A percentile compares a stretch with the other conserved stretches of the same genome.
phyloP scores from a whole-genome alignment of 106 monocot species.

The Phalaenopsis equestris region DNA sequence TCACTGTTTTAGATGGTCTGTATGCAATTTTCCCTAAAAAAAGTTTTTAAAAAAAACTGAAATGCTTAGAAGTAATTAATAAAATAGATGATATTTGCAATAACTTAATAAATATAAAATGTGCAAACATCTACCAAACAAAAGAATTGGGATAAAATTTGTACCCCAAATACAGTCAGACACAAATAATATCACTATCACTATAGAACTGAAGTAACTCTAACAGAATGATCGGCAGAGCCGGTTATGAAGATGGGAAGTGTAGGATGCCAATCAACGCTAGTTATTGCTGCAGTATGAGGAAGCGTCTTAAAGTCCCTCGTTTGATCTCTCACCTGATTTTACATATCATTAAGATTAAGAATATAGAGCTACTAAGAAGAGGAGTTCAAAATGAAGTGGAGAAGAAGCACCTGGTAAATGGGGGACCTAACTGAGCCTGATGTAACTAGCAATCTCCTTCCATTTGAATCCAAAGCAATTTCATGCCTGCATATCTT shows the following conservation, averaged over 20 bases:
- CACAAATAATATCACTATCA: background rate
- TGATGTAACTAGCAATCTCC: slow-evolving; percentile 74
- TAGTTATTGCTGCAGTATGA: slow-evolving; percentile 73
- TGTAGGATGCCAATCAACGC: slow-evolving; percentile 98
- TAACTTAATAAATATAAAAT: background rate
- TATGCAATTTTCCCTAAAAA: no score
- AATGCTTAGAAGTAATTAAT: background rate
- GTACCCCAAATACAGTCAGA: background rate
- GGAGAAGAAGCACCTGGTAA: slow-evolving; percentile 54
- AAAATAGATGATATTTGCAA: background rate
- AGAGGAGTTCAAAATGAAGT: background rate
- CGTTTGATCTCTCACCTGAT: slow-evolving; percentile 72
- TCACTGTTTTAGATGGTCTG: no score
- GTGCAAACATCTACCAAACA: background rate
- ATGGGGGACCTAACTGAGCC: slow-evolving; percentile 88
- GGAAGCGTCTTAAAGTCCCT: slow-evolving; percentile 62
- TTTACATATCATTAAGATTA: background rate
- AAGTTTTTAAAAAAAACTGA: no score
- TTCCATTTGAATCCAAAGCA: slow-evolving; percentile 75
- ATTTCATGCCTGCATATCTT: slow-evolving; percentile 80
- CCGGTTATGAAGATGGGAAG: slow-evolving; percentile 80
- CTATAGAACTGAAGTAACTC: slow-evolving; percentile 52
- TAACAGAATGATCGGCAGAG: slow-evolving; percentile 87
- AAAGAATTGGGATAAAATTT: background rate
- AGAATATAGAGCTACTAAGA: background rate